Evolutionary conservation across 2,329 filamentous ascomycete genomes (phyloP).

Genomic region (Periconia digitata): DNA sequence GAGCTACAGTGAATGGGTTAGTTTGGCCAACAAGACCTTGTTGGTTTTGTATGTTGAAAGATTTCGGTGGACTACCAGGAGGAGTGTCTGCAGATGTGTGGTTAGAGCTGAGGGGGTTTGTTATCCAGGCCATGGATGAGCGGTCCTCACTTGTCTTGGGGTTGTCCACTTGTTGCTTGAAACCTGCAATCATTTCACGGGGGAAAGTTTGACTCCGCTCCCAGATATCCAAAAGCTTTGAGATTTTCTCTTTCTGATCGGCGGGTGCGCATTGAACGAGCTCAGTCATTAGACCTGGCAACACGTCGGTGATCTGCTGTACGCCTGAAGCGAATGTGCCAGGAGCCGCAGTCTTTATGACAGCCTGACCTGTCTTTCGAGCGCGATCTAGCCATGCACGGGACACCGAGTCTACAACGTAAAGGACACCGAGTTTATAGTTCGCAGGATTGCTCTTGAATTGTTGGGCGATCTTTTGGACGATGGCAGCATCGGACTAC

Average conservation of each 20-base stretch:
- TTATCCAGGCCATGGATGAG: constrained; percentile 18
- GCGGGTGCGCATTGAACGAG: constrained; percentile 84
- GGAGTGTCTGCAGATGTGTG: constrained; percentile 20
- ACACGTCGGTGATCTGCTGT: constrained; percentile 92
- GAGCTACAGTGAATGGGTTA: constrained; percentile 29
- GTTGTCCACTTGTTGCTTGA: constrained; percentile 77
- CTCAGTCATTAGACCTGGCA: constrained; percentile 93
- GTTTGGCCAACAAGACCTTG: constrained; percentile 23
- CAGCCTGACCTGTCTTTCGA: constrained; percentile 75
- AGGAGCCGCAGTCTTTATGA: constrained; percentile 79
- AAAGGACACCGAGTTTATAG: constrained; percentile 98
- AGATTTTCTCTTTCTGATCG: constrained; percentile 97
- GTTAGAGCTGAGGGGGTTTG: constrained; percentile 9
- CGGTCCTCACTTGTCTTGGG: constrained; percentile 64
- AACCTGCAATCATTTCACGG: constrained; percentile 71
- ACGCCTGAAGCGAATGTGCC: constrained; percentile 95
- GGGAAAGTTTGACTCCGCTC: constrained; percentile 94
- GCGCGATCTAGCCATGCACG: constrained; percentile 98
- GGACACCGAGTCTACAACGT: constrained; percentile 99
- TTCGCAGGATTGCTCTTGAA: constrained; percentile 93
- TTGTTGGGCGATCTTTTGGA: constrained; percentile 95
- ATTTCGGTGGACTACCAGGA: constrained; percentile 31
- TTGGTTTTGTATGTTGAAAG: constrained; percentile 16
- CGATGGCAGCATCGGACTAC: constrained; percentile 90
- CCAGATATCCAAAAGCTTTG: constrained; percentile 96